phyloP scores from a whole-genome alignment of 2,329 filamentous ascomycete species.

The Hypoxylon sp. region DNA sequence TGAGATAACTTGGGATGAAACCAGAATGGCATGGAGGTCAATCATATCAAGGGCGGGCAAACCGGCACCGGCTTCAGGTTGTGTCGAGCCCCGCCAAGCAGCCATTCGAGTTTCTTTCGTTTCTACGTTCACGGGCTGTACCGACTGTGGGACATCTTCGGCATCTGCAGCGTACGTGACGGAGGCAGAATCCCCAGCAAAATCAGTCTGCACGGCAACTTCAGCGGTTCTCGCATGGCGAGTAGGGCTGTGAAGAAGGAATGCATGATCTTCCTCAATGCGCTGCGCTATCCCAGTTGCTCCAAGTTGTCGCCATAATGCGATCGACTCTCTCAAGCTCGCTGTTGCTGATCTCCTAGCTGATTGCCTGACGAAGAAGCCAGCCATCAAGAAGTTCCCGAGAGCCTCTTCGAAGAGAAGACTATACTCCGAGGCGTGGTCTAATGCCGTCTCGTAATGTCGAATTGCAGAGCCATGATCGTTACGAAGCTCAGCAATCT shows the following conservation, averaged over 20 bases:
- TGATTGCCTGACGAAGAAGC: conserved; percentile 75
- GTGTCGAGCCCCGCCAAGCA: conserved; percentile 75
- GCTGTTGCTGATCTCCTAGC: conserved; percentile 78
- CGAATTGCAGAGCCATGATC: conserved; percentile 72
- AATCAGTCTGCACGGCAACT: conserved; percentile 78
- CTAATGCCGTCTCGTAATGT: conserved; percentile 78
- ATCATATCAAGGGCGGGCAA: conserved; percentile 86
- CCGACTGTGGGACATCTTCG: conserved; percentile 60
- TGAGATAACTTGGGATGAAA: conserved; percentile 84
- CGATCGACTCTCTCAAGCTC: conserved; percentile 77
- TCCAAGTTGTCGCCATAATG: conserved; percentile 77
- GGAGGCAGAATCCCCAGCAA: conserved; percentile 70
- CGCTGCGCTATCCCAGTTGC: conserved; percentile 78
- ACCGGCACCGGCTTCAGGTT: conserved; percentile 71
- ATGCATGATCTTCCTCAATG: conserved; percentile 77
- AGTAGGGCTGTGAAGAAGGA: conserved; percentile 75
- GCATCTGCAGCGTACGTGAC: conserved; percentile 66
- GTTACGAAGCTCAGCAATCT: conserved; percentile 74
- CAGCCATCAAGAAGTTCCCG: conserved; percentile 80
- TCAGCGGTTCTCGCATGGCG: conserved; percentile 73
- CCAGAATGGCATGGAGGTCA: conserved; percentile 82
- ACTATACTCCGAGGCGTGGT: conserved; percentile 77
- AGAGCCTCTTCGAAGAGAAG: conserved; percentile 81
- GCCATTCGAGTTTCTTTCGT: conserved; percentile 72
- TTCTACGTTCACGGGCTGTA: conserved; percentile 63